Conservation (phyloP, 768 basidiomycete species). For the Mycena galopus region DNA sequence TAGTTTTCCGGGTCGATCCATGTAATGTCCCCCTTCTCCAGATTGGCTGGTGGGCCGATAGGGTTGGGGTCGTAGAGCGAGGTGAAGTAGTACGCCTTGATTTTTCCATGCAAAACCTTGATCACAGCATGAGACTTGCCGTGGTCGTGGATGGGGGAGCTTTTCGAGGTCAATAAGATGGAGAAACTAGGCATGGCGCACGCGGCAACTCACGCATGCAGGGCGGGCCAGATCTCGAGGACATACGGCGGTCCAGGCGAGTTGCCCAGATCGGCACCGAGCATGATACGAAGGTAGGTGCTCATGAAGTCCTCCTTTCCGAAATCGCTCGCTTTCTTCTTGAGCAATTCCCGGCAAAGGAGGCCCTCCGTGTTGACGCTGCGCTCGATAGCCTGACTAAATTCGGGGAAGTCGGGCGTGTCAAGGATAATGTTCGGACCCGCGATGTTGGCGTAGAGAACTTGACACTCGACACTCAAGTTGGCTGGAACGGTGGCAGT, state of each 20-base stretch:
- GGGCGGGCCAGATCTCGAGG: slow-evolving; percentile 42
- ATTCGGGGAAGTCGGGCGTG: slow-evolving; percentile 40
- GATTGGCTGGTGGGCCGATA: slow-evolving; percentile 8
- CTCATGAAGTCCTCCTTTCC: slow-evolving; percentile 26
- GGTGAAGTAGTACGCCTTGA: slow-evolving; percentile 6
- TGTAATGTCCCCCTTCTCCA: slow-evolving; percentile 35
- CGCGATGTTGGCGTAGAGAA: slow-evolving; percentile 39
- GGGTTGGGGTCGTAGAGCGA: background rate
- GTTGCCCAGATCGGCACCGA: slow-evolving; percentile 40
- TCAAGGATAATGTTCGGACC: slow-evolving; percentile 38
- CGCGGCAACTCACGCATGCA: slow-evolving; percentile 16
- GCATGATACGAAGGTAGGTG: slow-evolving; percentile 41
- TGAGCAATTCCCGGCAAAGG: slow-evolving; percentile 34
- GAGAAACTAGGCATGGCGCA: background rate
- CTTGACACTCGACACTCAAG: slow-evolving; percentile 39
- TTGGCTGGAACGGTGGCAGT: slow-evolving; percentile 35
- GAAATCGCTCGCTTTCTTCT: slow-evolving; percentile 27
- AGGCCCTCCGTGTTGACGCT: slow-evolving; percentile 37
- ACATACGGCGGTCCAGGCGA: slow-evolving; percentile 42
- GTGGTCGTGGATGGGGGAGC: slow-evolving; percentile 41
- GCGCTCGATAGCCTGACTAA: slow-evolving; percentile 39
- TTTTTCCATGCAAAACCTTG: slow-evolving; percentile 41
- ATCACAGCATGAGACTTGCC: slow-evolving; percentile 40
- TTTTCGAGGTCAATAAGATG: background rate
- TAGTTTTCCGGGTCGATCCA: slow-evolving; percentile 38